Evolutionary conservation across 306 rosid genomes (phyloP).

Genomic region (Astragalus membranaceus): DNA sequence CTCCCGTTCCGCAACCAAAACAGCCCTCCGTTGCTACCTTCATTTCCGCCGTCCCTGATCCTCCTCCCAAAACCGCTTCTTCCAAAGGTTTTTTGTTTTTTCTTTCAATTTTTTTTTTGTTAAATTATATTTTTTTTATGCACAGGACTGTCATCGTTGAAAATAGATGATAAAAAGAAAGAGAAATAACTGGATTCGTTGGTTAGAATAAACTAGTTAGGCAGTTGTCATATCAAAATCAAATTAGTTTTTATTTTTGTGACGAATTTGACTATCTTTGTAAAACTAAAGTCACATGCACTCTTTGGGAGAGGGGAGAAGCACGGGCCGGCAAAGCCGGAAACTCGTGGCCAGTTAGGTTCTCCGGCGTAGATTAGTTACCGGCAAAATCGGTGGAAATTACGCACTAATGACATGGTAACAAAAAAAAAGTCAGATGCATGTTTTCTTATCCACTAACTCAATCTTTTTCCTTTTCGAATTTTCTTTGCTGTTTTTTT

Average conservation of each 20-base stretch:
- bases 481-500: neutral
- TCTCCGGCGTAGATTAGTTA: no score
- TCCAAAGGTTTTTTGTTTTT: slow-evolving; percentile 41
- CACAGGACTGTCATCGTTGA: neutral
- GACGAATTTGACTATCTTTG: neutral
- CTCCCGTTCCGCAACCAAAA: slow-evolving; percentile 5
- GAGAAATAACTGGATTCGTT: neutral
- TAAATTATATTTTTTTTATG: neutral
- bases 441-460: neutral
- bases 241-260: neutral
- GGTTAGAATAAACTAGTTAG: neutral
- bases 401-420: no score
- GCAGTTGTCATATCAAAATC: neutral
- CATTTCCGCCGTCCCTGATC: slow-evolving; percentile 42
- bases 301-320: no score
- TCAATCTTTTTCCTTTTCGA: neutral
- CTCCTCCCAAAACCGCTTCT: slow-evolving; percentile 43
- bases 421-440: neutral
- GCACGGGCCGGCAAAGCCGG: no score
- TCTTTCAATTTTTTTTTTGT: neutral
- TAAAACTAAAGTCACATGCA: neutral
- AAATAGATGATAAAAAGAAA: neutral
- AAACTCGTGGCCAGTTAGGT: no score
- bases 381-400: no score
- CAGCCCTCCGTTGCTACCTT: slow-evolving; percentile 34